A percentile compares a stretch with the other conserved stretches of the same genome.
Evolutionary conservation across 2,329 filamentous ascomycete genomes (phyloP).

Genomic region (Cladosporium halotolerans): DNA sequence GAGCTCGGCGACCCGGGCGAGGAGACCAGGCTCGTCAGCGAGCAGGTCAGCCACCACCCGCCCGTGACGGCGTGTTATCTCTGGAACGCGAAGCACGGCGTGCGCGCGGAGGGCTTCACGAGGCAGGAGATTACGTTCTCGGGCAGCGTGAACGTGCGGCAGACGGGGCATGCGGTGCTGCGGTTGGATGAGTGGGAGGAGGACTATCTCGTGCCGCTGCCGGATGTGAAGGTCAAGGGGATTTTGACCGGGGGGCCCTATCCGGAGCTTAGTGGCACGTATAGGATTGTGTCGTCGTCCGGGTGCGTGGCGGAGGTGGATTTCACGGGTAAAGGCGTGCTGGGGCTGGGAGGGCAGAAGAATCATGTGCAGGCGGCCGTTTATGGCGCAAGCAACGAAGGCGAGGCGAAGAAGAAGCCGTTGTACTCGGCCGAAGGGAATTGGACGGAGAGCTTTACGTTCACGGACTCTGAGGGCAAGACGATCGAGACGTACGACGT

Average conservation of each 20-base stretch:
- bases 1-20: slow-evolving; percentile 31
- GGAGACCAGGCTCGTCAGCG: slow-evolving; percentile 36
- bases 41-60: slow-evolving; percentile 44
- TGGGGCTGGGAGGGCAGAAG: slow-evolving; percentile 36
- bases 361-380: slow-evolving; percentile 37
- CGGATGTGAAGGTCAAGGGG: slow-evolving; percentile 41
- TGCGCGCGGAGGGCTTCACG: slow-evolving; percentile 41
- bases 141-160: slow-evolving; percentile 40
- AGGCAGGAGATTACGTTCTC: slow-evolving; percentile 43
- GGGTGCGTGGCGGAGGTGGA: slow-evolving; percentile 38
- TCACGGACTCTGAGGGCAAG: slow-evolving; percentile 31
- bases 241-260: slow-evolving; percentile 39
- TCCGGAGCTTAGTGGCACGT: slow-evolving; percentile 38
- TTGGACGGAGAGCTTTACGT: slow-evolving; percentile 37
- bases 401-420: slow-evolving; percentile 25
- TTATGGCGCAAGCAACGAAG: slow-evolving; percentile 18
- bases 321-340: slow-evolving; percentile 38
- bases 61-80: slow-evolving; percentile 43
- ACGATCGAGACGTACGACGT: slow-evolving; percentile 34
- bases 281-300: slow-evolving; percentile 36
- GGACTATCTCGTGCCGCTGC: slow-evolving; percentile 41
- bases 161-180: slow-evolving; percentile 41
- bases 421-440: slow-evolving; percentile 36
- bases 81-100: slow-evolving; percentile 39
- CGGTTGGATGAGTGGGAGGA: slow-evolving; percentile 40